Evolutionary conservation across 148 eudicot genomes (phyloP), one percentile per base, ranked within the genome.

Genomic region (Dianthus caryophyllus): DNA sequence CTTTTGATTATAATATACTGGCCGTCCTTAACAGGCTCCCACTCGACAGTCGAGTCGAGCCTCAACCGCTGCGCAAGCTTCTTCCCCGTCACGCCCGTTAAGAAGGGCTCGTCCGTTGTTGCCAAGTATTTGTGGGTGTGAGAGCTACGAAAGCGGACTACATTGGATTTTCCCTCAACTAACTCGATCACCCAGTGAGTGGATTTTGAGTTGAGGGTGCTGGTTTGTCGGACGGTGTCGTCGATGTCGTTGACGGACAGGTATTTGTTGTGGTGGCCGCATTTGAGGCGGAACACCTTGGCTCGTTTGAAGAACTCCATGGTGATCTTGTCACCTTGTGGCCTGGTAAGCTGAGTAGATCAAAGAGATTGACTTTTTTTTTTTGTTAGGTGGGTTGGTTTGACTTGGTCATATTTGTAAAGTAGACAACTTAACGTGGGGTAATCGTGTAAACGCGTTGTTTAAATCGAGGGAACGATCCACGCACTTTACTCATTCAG

Each of bases 261-360:
- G 62, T 68, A 80, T 68, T 80, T 80, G 70, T 67, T 52, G 41
- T 73, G 79, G 31, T 70, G 68, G 61, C 83, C 67, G 39, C 67
- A n/a, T 41, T 75, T 75, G 27, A 79, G 71, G 13, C 73, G 50
- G 11, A 79, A 69, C 7, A 56, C 61, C 20, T 67, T 73, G 10
- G 77, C 71, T 69, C 73, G 72, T 6, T 49, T 49, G 76, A 88
- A 88, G 46, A 85, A 70, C 9, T 88, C 90, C 90, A 88, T 82
- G 22, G 20, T 6, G 38, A 33, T 33, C 38, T 3, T 33, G 38
- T 33, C n/a, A n/a, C n/a, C 7, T 33, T 33, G n/a, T n/a, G n/a
- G n/a, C n/a, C n/a, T n/a, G n/a, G n/a, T n/a, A n/a, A n/a, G n/a
- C n/a, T n/a, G n/a, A n/a, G n/a, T n/a, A n/a, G n/a, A n/a, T n/a